Percentiles rank a stretch among this genome's conserved stretches.
Evolutionary conservation across 1,284 basidiomycete species (phyloP).

Genomic region (Naganishia cerealis): DNA sequence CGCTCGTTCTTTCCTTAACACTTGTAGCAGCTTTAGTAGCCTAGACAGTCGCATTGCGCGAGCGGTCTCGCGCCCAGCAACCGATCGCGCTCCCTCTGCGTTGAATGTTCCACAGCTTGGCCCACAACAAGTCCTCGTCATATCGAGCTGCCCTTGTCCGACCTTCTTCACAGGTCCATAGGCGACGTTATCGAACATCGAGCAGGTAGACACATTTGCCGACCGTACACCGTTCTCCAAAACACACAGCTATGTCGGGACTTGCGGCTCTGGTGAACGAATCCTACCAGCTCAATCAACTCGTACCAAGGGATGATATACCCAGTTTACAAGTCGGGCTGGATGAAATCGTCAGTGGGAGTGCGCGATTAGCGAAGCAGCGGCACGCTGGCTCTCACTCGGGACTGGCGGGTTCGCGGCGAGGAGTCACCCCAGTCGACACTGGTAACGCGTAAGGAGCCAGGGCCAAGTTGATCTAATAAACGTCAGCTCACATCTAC

Average conservation of each 20-base stretch:
- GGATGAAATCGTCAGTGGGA: slow-evolving; percentile 31
- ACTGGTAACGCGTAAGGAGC: slow-evolving; percentile 26
- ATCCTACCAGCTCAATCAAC: slow-evolving; percentile 30
- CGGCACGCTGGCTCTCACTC: slow-evolving; percentile 25
- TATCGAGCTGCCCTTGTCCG: too few species aligned
- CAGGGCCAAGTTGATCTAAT: too few species aligned
- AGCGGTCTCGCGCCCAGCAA: too few species aligned
- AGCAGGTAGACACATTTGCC: too few species aligned
- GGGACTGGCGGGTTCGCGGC: slow-evolving; percentile 7
- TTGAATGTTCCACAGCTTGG: too few species aligned
- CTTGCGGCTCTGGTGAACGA: slow-evolving; percentile 31
- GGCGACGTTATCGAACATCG: too few species aligned
- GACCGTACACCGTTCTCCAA: background rate
- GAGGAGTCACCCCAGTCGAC: slow-evolving; percentile 18
- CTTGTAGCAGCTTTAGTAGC: too few species aligned
- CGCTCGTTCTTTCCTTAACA: too few species aligned
- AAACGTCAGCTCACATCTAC: background rate
- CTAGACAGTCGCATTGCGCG: too few species aligned
- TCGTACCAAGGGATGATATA: slow-evolving; percentile 23
- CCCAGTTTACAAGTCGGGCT: slow-evolving; percentile 31
- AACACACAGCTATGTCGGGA: slow-evolving; percentile 21
- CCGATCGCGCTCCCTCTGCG: too few species aligned
- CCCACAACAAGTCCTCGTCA: too few species aligned
- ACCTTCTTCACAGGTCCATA: too few species aligned
- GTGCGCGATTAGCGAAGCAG: slow-evolving; percentile 30